Base-by-base conservation (phyloP, 2,329 filamentous ascomycete species). In the Moelleriella libera region DNA sequence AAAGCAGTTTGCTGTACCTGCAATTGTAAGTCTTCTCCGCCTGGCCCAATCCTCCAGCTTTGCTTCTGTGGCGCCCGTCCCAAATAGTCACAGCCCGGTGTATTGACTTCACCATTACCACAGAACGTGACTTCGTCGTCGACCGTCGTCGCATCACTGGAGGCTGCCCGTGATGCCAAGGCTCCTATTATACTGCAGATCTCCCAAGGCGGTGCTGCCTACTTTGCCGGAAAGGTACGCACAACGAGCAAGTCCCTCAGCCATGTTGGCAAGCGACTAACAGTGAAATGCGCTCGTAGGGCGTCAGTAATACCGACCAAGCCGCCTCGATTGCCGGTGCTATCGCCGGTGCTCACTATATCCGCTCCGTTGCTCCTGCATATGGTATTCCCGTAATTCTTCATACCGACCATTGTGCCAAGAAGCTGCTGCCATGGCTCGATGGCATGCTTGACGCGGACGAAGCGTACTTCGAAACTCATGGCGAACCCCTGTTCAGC, bases 361-460 rank as follows among this genome's bases (percentile, higher is more conserved):
- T 96, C 72, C 87, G 89, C 63, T 74, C 85, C 57, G 72, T 97
- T 60, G 88, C 92, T 46, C 87, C 90, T 51, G 58, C 78, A 58
- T 98, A 98, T 71, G 88, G 83, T 58, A 73, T 97, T 56, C 90
- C 90, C 61, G 88, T 95, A 58, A 75, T 97, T 60, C 82, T 97
- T 51, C 89, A 96, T 80, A 94, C 90, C 65, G 92, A 98, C 68
- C 92, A 97, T 77, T 95, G 90, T 72, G 90, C 92, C 65, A 97
- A 97, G 85, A 97, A 97, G 83, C 87, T 97, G 50, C 82, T 97
- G 49, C 92, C 92, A 53, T 97, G 90, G 90, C 75, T 97, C 65
- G 89, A 96, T 63, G 89, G 89, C 66, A 89, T 96, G 82, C 71
- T 97, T 58, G 88, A 92, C 54, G 90, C 83, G 58, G 92, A 97